A percentile compares a stretch with the other conserved stretches of the same genome.
phyloP scores from a whole-genome alignment of 352 stramenopile genomes.

The Phytophthora fragariaefolia region DNA sequence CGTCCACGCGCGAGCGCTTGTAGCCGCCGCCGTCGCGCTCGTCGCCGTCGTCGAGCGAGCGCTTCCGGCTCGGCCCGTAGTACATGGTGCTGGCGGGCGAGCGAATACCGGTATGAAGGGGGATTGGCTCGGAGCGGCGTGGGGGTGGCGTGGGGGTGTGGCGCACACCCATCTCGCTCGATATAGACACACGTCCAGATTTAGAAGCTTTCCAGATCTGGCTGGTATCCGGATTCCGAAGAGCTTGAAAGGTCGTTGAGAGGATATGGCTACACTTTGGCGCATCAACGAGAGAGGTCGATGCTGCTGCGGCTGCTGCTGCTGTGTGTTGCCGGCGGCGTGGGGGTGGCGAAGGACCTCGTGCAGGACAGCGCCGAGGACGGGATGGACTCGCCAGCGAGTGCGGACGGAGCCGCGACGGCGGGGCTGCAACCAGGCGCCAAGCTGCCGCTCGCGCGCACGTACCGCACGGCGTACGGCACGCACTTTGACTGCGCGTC shows the following conservation, averaged over 20 bases:
- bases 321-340: neutral
- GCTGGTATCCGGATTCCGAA: too few relatives aligned
- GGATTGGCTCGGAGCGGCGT: slow-evolving; percentile 8
- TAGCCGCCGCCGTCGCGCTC: slow-evolving; percentile 51
- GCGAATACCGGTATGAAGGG: too few relatives aligned
- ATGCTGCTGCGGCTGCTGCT: neutral
- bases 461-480: slow-evolving; percentile 69
- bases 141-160: too few relatives aligned
- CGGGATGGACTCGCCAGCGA: too few relatives aligned
- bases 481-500: slow-evolving; percentile 56
- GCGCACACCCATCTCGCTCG: too few relatives aligned
- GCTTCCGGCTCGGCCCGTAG: slow-evolving; percentile 54
- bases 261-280: neutral
- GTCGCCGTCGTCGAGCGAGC: slow-evolving; percentile 65
- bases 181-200: too few relatives aligned
- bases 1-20: slow-evolving; percentile 71
- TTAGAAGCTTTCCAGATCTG: too few relatives aligned
- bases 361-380: too few relatives aligned
- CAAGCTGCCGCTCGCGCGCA: slow-evolving; percentile 29
- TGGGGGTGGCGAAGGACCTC: too few relatives aligned
- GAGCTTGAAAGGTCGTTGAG: neutral
- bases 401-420: neutral
- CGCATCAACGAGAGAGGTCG: too few relatives aligned
- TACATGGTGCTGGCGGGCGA: too few relatives aligned
- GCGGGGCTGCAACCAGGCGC: slow-evolving; percentile 6